These are phyloP conservation scores for Colletotrichum sidae DNA, from an alignment of 2,329 filamentous ascomycete species.

Conservation along the genomic window DNA sequence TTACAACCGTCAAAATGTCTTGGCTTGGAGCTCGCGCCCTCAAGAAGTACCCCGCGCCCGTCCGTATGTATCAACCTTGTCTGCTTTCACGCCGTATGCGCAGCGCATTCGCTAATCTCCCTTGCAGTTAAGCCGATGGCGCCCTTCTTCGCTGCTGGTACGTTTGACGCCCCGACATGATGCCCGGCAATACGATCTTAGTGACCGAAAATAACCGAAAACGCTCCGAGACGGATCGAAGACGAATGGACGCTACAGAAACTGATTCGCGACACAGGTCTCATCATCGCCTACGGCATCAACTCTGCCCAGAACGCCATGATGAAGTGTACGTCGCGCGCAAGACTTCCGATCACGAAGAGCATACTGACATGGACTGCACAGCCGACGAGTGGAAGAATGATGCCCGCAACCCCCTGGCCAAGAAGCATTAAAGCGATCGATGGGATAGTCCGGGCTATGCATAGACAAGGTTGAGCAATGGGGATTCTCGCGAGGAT, in stretches of 20 bases:
- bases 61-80: slow-evolving; percentile 71
- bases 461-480: slow-evolving; percentile 25
- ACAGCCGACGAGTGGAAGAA: slow-evolving; percentile 95
- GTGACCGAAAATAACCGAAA: background rate
- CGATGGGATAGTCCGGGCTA: slow-evolving; percentile 34
- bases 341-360: slow-evolving; percentile 16
- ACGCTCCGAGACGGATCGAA: background rate
- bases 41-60: slow-evolving; percentile 85
- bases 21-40: slow-evolving; percentile 73
- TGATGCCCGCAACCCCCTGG: slow-evolving; percentile 88
- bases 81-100: slow-evolving; percentile 26
- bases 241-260: slow-evolving; percentile 7
- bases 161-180: slow-evolving; percentile 50
- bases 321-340: slow-evolving; percentile 73
- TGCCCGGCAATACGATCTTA: background rate
- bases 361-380: slow-evolving; percentile 42
- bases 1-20: slow-evolving; percentile 72
- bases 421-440: slow-evolving; percentile 60
- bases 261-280: slow-evolving; percentile 62
- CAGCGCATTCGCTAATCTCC: slow-evolving; percentile 36
- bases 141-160: slow-evolving; percentile 96
- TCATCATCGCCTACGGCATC: slow-evolving; percentile 90
- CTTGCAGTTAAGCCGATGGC: slow-evolving; percentile 85
- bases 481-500: slow-evolving; percentile 12
- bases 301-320: slow-evolving; percentile 84